Conservation (phyloP, 179 eudicot genomes). For the Pouteria campechiana region DNA sequence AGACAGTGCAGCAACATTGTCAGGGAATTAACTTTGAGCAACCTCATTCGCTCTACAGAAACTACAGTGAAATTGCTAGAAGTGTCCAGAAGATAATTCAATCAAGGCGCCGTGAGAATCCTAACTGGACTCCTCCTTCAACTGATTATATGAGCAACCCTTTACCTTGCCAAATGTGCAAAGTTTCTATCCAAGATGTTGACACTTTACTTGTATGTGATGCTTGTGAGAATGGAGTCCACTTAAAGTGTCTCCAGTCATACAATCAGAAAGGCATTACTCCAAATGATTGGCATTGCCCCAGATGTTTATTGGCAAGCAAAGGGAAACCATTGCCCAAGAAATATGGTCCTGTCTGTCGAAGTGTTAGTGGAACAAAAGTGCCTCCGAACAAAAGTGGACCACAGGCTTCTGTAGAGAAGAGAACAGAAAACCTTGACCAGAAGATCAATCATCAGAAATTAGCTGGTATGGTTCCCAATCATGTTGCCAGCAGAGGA, state of each 20-base stretch:
- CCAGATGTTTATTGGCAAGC: conserved; percentile 63
- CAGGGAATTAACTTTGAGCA: conserved; percentile 37
- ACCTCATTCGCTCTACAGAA: conserved; percentile 32
- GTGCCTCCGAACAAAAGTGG: conserved; percentile 24
- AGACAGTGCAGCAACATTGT: conserved; percentile 27
- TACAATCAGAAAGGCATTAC: conserved; percentile 59
- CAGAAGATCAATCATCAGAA: conserved; percentile 33
- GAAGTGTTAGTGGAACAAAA: conserved; percentile 55
- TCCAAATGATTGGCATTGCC: conserved; percentile 92
- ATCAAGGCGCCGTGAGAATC: conserved; percentile 33
- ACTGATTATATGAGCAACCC: conserved; percentile 82
- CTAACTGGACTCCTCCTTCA: conserved; percentile 80
- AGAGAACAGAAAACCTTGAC: conserved; percentile 21
- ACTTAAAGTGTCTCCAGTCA: conserved; percentile 68
- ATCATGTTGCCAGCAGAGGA: conserved; percentile 21
- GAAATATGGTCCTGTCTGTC: conserved; percentile 93
- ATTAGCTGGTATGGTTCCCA: conserved; percentile 13
- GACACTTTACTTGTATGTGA: conserved; percentile 84
- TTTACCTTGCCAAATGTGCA: conserved; percentile 77
- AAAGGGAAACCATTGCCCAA: conserved; percentile 88
- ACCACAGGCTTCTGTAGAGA: conserved; percentile 34
- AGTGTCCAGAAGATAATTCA: conserved; percentile 64
- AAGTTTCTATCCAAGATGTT: conserved; percentile 39
- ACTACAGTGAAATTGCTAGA: conserved; percentile 64
- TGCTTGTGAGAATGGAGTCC: conserved; percentile 92